Conservation (phyloP, 1,284 basidiomycete genomes). For the Fomitopsis palustris region DNA sequence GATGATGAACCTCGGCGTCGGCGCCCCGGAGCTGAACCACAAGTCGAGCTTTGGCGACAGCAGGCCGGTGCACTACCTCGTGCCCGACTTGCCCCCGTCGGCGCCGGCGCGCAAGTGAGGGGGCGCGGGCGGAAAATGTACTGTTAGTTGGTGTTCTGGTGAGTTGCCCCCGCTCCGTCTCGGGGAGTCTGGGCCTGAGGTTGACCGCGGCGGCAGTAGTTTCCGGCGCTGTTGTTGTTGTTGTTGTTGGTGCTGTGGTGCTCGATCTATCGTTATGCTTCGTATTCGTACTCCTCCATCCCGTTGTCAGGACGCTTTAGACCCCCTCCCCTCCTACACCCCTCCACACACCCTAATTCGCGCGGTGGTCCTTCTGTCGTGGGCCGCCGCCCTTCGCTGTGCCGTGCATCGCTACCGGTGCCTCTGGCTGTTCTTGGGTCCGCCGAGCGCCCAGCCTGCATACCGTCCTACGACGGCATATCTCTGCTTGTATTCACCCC, state of each 20-base stretch:
- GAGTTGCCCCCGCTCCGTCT: not conserved
- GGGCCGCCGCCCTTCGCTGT: not conserved
- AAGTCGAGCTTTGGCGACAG: slow-evolving; percentile 32
- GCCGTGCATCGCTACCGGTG: not conserved
- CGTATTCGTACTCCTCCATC: not conserved
- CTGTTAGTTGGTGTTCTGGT: slow-evolving; percentile 2
- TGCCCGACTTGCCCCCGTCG: slow-evolving; percentile 29
- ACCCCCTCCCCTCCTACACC: not conserved
- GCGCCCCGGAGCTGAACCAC: slow-evolving; percentile 26
- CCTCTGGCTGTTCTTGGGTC: not conserved
- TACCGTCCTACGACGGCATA: not conserved
- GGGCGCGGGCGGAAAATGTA: not conserved
- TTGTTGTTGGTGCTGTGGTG: not conserved
- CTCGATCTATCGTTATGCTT: not conserved
- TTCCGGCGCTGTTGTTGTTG: too few species aligned
- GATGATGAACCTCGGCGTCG: slow-evolving; percentile 14
- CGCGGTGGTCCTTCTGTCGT: not conserved
- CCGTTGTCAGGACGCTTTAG: not conserved
- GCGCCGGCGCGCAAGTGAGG: not conserved
- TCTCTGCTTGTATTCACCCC: not conserved
- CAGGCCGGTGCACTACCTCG: slow-evolving; percentile 32
- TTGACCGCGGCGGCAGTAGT: not conserved
- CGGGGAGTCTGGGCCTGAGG: not conserved
- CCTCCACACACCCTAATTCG: not conserved
- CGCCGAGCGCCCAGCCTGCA: not conserved